These are phyloP conservation scores for Casaregolazyma lundiana DNA, from an alignment of 1,139 yeast species.

Conservation along the genomic window DNA sequence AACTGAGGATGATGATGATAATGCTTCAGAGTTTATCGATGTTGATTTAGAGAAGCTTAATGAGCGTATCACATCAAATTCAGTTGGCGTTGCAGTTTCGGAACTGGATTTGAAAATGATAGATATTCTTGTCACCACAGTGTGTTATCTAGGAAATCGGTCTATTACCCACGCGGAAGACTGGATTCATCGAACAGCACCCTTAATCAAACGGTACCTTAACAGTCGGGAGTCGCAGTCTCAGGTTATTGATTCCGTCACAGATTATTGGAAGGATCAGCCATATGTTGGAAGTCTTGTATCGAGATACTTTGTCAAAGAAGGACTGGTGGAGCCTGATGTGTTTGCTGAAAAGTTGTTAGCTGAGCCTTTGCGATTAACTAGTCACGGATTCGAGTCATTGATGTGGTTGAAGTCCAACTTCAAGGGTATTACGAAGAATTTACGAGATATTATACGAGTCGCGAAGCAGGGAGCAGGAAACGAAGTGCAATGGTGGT, in stretches of 20 bases:
- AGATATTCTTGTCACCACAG: conserved; percentile 61
- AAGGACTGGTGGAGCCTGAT: conserved; percentile 24
- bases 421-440: conserved; percentile 2
- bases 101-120: conserved; percentile 44
- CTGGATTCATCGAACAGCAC: conserved; percentile 55
- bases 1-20: conserved; percentile 19
- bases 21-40: conserved; percentile 32
- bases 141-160: conserved; percentile 82
- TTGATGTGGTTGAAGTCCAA: conserved; percentile 16
- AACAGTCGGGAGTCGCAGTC: conserved; percentile 25
- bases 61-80: conserved; percentile 24
- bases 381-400: conserved; percentile 26
- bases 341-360: conserved; percentile 16
- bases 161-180: conserved; percentile 83
- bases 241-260: conserved; percentile 50
- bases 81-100: conserved; percentile 24
- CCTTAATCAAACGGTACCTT: conserved; percentile 45
- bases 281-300: conserved; percentile 78
- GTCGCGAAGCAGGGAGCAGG: conserved; percentile 3
- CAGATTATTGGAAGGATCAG: conserved; percentile 74
- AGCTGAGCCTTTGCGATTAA: conserved; percentile 16
- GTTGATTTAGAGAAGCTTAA: conserved; percentile 36
- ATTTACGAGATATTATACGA: conserved; percentile 1
- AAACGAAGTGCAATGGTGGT: conserved; percentile 20
- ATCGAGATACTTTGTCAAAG: conserved; percentile 56